Evolutionary conservation across 371 early-diverging fungal species (phyloP), one percentile per base, ranked within the genome.

Genomic region (Mucor racemosus): DNA sequence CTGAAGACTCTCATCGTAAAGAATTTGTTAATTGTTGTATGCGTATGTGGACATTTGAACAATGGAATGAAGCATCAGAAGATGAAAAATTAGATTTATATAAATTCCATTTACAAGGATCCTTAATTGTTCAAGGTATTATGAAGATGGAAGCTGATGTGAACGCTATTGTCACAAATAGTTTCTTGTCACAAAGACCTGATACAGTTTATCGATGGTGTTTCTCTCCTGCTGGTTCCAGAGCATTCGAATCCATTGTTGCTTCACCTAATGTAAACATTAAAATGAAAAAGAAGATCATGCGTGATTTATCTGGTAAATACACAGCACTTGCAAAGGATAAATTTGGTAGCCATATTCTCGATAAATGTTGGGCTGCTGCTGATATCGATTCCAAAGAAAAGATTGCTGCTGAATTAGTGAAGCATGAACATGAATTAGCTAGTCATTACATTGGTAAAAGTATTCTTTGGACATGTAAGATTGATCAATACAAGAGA

Each of bases 291-390:
- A 86, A 89, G 65, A 87, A 88, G 76, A 76, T 93, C 11, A 62
- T 92, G 17, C 79, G 82, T 64, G 80, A 79, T 60, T 82, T 91
- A 62, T 58, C 77, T 17, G 86, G 86, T 7, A 76, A 80, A 56
- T 91, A 85, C 68, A 85, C 84, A 38, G 72, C 75, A 7, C 67
- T 94, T 46, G 90, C 92, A 4, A 69, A 79, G 57, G 92, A 94
- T 69, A 89, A 89, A 67, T 94, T 87, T 69, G 94, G 93, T 40
- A 89, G 91, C 41, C 92, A 91, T 63, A 77, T 94, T 14, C 84
- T 94, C 8, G 95, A 95, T 61, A 87, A 86, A 60, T 86, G 87
- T 68, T 95, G 92, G 91, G 77, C 79, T n/a, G 81, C 82, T 13
- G 87, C 92, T 6, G 92, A 92, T 58, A 85, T 94, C n/a, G 84